A percentile compares a stretch with the other conserved stretches of the same genome.
These are phyloP conservation scores for Collybia nuda DNA, from an alignment of 768 basidiomycete genomes.

Conservation along the genomic window DNA sequence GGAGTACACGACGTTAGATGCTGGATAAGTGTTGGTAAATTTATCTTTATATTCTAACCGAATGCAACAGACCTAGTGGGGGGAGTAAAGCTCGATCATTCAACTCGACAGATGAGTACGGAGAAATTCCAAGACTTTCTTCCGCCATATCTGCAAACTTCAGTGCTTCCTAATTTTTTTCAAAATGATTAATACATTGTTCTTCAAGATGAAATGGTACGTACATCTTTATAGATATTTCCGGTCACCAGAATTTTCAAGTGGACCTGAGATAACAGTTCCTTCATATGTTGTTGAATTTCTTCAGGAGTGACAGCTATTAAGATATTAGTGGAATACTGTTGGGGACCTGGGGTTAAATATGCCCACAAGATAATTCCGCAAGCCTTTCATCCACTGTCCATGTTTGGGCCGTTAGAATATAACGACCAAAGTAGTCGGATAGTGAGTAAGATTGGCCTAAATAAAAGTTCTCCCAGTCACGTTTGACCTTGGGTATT, in stretches of 20 bases:
- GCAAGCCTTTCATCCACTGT: slow-evolving; percentile 74
- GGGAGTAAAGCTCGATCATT: slow-evolving; percentile 62
- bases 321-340: neutral
- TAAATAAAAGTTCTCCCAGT: slow-evolving; percentile 87
- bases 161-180: slow-evolving; percentile 65
- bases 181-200: slow-evolving; percentile 1
- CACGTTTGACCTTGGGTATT: slow-evolving; percentile 57
- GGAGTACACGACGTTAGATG: slow-evolving; percentile 67
- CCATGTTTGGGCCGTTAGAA: slow-evolving; percentile 73
- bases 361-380: slow-evolving; percentile 69
- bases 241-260: slow-evolving; percentile 78
- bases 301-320: slow-evolving; percentile 74
- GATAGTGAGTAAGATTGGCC: slow-evolving; percentile 80
- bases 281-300: slow-evolving; percentile 57
- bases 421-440: slow-evolving; percentile 71
- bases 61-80: slow-evolving; percentile 52
- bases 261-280: slow-evolving; percentile 63
- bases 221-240: slow-evolving; percentile 81
- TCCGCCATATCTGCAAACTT: slow-evolving; percentile 73
- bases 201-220: slow-evolving; percentile 20
- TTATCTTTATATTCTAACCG: neutral
- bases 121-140: slow-evolving; percentile 52
- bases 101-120: slow-evolving; percentile 56
- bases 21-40: slow-evolving; percentile 34
- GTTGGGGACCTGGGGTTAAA: neutral